These are phyloP conservation scores for Pisolithus tinctorius DNA, from an alignment of 768 basidiomycete species.

Conservation along the genomic window DNA sequence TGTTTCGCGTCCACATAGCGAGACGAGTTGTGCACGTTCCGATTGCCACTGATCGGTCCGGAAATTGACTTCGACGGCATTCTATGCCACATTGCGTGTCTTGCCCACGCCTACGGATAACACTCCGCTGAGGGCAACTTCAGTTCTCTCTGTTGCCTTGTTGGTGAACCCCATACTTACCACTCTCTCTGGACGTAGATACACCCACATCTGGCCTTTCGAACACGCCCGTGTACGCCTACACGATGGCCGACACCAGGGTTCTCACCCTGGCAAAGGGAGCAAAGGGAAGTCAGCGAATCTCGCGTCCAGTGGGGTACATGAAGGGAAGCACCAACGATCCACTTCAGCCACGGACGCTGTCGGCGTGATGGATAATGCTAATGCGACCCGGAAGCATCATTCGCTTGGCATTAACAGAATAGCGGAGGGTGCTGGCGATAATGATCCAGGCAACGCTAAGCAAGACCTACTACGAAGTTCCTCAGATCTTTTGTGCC, in stretches of 20 bases:
- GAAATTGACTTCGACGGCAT: not conserved
- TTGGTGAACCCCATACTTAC: not conserved
- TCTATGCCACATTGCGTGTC: too few species aligned
- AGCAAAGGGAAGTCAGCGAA: constrained; percentile 14
- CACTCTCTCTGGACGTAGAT: constrained; percentile 40
- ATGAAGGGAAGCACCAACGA: not conserved
- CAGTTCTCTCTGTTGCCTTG: not conserved
- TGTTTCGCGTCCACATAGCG: not conserved
- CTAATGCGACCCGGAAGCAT: not conserved
- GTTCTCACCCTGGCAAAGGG: constrained; percentile 21
- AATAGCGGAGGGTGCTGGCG: not conserved
- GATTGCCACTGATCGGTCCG: not conserved
- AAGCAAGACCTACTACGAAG: not conserved
- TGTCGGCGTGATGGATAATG: not conserved
- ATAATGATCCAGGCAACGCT: not conserved
- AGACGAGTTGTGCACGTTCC: too few species aligned
- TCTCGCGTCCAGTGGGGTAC: constrained; percentile 4
- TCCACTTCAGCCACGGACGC: not conserved
- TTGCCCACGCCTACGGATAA: too few species aligned
- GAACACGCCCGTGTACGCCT: constrained; percentile 89
- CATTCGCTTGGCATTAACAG: not conserved
- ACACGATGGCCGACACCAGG: constrained; percentile 29
- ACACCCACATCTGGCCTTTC: constrained; percentile 96
- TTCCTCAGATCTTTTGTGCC: not conserved
- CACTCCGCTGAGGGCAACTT: not conserved